These are phyloP conservation scores for Trichoderma oligosporum DNA, from an alignment of 2,329 filamentous ascomycete genomes.

Conservation along the genomic window DNA sequence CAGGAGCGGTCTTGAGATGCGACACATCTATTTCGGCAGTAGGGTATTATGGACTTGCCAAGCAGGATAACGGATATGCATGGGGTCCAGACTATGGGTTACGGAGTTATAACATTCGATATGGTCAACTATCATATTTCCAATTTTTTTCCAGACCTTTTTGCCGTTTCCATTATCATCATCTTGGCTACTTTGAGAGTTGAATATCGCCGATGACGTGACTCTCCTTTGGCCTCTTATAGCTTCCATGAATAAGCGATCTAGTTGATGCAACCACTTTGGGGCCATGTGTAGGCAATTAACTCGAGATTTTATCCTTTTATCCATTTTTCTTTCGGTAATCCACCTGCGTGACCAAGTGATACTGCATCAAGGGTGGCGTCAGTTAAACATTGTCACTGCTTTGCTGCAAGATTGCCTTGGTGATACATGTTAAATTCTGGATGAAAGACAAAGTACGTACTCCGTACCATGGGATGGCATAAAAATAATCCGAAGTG, in stretches of 20 bases:
- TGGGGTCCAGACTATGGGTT: slow-evolving; percentile 17
- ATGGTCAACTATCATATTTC: slow-evolving; percentile 1
- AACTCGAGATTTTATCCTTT: background rate
- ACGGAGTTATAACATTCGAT: slow-evolving; percentile 14
- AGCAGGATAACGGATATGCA: slow-evolving; percentile 28
- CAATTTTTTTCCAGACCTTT: background rate
- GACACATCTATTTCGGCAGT: slow-evolving; percentile 14
- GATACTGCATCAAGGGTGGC: background rate
- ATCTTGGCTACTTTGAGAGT: background rate
- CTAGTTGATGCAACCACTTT: background rate
- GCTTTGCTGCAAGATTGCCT: too few species aligned
- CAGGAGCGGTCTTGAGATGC: slow-evolving; percentile 23
- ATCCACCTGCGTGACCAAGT: background rate
- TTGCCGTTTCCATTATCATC: background rate
- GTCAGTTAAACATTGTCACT: background rate
- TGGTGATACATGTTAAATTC: too few species aligned
- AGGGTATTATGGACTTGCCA: slow-evolving; percentile 17
- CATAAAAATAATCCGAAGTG: background rate
- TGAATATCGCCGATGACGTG: too few species aligned
- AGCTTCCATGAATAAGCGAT: background rate
- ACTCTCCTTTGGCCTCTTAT: background rate
- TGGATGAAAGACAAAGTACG: too few species aligned
- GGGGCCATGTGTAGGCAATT: background rate
- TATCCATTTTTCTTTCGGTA: too few species aligned
- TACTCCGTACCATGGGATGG: background rate